Base-by-base conservation (phyloP, 78 protist species). In the Cavenderia fasciculata region DNA sequence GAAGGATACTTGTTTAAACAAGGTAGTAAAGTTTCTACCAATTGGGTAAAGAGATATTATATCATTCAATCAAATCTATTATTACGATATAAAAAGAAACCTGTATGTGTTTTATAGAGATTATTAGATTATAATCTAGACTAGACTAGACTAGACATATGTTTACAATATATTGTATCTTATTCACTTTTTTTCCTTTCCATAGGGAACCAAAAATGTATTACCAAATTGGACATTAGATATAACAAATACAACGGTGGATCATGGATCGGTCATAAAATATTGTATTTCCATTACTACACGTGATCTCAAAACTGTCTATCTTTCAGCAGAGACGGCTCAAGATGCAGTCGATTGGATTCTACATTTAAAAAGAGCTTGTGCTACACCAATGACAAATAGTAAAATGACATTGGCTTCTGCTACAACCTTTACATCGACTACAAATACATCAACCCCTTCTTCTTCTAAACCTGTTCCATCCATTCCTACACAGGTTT, bases 31-130 rank as follows among this genome's bases (percentile, higher is more conserved):
- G 59, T 38, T 43, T 46, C 85, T 43, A 27, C 57, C 21, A 44
- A 40, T 44, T 79, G 77, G 76, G 47, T 51, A 23, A 68, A 54
- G 34, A 41, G 74, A 54, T 79, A 79, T 54, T 79, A 51, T 52
- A 62, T 79, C 5, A 38, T 79, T 27, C 89, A 79, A 79, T 29
- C 89, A 19, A 79, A 79, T 56, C 59, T 79, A 40, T 33, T 79
- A 43, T 68, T 79, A 31, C 65, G 63, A 68, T 79, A 79, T 56
- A 68, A 79, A 47, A 68, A 59, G 11, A 65, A 68, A 68, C 89
- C 89, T 16, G 75, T 78, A 65, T 33, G 63, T 51, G 23, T 10
- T 27, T 61, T 4, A 51, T 40, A 40, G 4, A 31, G 33, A 19
- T 59, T 1, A 33, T 57, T 2, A 10, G 3, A 57, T 54, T 40